Percentiles rank a stretch among this genome's conserved stretches.
Conservation (phyloP, 1,284 basidiomycete genomes). For the Marasmius tenuissimus region DNA sequence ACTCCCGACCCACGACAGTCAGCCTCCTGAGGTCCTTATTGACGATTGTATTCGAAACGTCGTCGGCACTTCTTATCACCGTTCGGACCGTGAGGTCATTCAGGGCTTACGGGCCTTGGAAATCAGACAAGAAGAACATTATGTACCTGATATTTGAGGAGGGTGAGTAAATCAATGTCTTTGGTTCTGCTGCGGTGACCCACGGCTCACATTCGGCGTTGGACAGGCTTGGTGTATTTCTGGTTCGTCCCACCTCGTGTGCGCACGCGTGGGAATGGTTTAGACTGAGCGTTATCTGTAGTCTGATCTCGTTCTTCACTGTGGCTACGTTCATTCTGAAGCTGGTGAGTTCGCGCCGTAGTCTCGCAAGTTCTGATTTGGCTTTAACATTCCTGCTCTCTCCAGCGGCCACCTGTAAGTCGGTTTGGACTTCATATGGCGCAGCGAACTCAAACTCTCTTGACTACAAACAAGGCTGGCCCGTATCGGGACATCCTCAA, state of each 20-base stretch:
- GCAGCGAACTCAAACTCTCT: not conserved
- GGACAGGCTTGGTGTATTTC: slow-evolving; percentile 10
- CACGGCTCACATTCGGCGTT: not conserved
- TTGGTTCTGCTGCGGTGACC: not conserved
- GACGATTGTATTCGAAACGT: slow-evolving; percentile 13
- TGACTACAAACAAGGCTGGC: slow-evolving; percentile 2
- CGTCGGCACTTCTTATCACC: slow-evolving; percentile 2
- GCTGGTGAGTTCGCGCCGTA: slow-evolving; percentile 1
- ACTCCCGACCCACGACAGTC: not conserved
- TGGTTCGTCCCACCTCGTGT: slow-evolving; percentile 1
- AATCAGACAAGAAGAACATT: slow-evolving; percentile 2
- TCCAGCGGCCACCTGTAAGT: slow-evolving; percentile 10
- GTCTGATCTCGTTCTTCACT: slow-evolving; percentile 8
- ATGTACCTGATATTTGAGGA: slow-evolving; percentile 11
- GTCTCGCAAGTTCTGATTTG: not conserved
- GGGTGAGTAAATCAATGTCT: slow-evolving; percentile 1
- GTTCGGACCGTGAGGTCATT: slow-evolving; percentile 7
- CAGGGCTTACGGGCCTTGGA: slow-evolving; percentile 6
- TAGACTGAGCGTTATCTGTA: not conserved
- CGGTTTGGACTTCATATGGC: too few species aligned
- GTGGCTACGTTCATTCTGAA: slow-evolving; percentile 9
- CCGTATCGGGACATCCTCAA: slow-evolving; percentile 9
- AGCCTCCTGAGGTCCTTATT: slow-evolving; percentile 7
- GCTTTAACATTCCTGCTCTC: not conserved
- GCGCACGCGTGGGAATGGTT: not conserved